phyloP scores from a whole-genome alignment of 345 rosid species.

The Garcia nutans region DNA sequence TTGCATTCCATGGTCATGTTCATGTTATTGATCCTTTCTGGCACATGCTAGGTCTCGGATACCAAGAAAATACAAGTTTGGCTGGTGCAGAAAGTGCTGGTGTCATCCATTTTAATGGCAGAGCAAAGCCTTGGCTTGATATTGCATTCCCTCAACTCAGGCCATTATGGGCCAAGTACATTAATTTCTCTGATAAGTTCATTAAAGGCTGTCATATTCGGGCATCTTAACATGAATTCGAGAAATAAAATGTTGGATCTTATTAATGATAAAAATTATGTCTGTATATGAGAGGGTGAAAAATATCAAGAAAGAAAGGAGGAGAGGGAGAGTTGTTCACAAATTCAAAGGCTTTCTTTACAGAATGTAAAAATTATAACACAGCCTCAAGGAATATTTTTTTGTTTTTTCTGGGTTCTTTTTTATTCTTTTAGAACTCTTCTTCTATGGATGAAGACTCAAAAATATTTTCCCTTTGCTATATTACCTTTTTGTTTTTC shows the following conservation, averaged over 20 bases:
- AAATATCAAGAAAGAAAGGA: conserved; percentile 14
- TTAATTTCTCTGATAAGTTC: conserved; percentile 84
- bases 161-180: conserved; percentile 79
- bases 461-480: too few species aligned
- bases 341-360: conserved; percentile 24
- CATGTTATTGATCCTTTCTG: conserved; percentile 87
- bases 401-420: not conserved
- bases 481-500: not conserved
- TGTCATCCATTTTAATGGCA: conserved; percentile 89
- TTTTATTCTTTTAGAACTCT: conserved; percentile 13
- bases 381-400: conserved; percentile 18
- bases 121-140: conserved; percentile 99
- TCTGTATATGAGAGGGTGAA: conserved; percentile 18
- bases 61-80: conserved; percentile 75
- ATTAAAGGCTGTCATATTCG: conserved; percentile 78
- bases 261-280: conserved; percentile 21
- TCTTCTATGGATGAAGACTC: not conserved
- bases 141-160: conserved; percentile 82
- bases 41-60: conserved; percentile 97
- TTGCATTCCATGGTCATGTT: conserved; percentile 91
- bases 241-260: conserved; percentile 4
- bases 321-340: conserved; percentile 38
- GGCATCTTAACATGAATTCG: conserved; percentile 42
- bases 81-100: conserved; percentile 71
- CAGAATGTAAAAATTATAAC: conserved; percentile 20